Base-by-base conservation (phyloP, 192 early-diverging fungal genomes). In the Coemansia sp. region DNA sequence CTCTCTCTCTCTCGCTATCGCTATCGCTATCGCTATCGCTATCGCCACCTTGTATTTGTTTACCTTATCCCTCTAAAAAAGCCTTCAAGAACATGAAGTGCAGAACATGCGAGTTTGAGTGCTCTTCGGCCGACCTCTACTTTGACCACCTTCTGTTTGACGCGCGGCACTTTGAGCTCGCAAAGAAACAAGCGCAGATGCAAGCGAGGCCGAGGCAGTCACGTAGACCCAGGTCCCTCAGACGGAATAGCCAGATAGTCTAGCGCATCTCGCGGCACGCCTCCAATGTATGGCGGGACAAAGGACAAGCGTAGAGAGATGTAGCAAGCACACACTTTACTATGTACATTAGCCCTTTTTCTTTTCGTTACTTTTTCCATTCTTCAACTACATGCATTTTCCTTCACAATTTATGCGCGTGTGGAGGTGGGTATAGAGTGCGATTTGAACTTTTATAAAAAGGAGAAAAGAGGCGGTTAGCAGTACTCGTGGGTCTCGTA, bases 131-230 rank as follows among this genome's bases (percentile, higher is more conserved):
- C 31, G 79, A 82, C 66, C 48, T 77, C 50, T 82, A 82, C 63
- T 82, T 82, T 65, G 79, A 82, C 59, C 79, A 82, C 39, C 42
- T 82, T 2, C 21, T 77, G 21, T 82, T 82, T 39, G 79, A 82
- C 34, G 59, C 61, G 0, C 75, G 74, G 23, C 79, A 82, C 65
- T 68, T 71, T 57, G 75, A 70, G 61, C 58, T 77, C 12, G 75
- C 69, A 0, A 64, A 76, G 59, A 72, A 69, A 56, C 62, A 69
- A 31, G 70, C 72, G 9, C 70, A 73, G 39, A 68, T 72, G 20
- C 42, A 73, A 41, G 35, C 64, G 39, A 61, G 57, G 52, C 64
- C 38, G 45, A 73, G 64, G 66, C 64, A 74, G 62, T 26, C 59
- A 23, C 78, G 69, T n/a, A 68, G 69, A 64, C 61, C 73, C 21